phyloP scores from a whole-genome alignment of 345 rosid genomes.

The Syzygium aromaticum region DNA sequence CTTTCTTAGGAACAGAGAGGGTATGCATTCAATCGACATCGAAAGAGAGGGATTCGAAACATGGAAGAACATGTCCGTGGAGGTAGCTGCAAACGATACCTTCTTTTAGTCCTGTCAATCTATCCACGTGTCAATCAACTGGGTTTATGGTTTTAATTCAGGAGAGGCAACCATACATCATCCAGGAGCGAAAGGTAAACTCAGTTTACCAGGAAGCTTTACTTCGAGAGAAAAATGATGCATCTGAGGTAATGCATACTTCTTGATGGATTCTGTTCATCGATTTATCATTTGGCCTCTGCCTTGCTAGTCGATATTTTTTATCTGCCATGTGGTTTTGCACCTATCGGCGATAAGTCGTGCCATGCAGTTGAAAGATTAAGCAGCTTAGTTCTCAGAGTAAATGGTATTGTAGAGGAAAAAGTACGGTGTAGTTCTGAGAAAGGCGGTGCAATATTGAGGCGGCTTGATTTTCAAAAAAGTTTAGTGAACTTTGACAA shows the following conservation, averaged over 20 bases:
- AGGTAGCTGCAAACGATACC: slow-evolving; percentile 28
- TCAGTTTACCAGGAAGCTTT: slow-evolving; percentile 13
- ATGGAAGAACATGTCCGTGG: slow-evolving; percentile 59
- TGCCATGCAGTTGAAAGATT: neutral
- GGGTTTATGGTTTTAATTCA: slow-evolving; percentile 1
- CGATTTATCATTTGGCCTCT: neutral
- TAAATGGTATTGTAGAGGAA: neutral
- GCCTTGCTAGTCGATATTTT: neutral
- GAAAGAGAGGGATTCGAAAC: slow-evolving; percentile 42
- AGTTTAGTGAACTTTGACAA: neutral
- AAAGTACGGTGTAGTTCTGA: neutral
- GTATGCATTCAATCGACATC: slow-evolving; percentile 19
- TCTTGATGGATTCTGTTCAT: neutral
- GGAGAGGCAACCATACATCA: slow-evolving; percentile 48
- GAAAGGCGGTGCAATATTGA: neutral
- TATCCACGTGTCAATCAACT: neutral
- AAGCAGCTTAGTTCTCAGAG: neutral
- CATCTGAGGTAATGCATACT: slow-evolving; percentile 13
- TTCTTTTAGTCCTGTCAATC: neutral
- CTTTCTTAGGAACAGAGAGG: slow-evolving; percentile 14
- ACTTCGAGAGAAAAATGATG: slow-evolving; percentile 13
- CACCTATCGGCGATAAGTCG: neutral
- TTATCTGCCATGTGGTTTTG: neutral
- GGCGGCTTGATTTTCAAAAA: neutral
- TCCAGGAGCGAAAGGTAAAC: slow-evolving; percentile 26